phyloP scores from a whole-genome alignment of 2,329 filamentous ascomycete species.

The Gnomoniopsis smithogilvyi region DNA sequence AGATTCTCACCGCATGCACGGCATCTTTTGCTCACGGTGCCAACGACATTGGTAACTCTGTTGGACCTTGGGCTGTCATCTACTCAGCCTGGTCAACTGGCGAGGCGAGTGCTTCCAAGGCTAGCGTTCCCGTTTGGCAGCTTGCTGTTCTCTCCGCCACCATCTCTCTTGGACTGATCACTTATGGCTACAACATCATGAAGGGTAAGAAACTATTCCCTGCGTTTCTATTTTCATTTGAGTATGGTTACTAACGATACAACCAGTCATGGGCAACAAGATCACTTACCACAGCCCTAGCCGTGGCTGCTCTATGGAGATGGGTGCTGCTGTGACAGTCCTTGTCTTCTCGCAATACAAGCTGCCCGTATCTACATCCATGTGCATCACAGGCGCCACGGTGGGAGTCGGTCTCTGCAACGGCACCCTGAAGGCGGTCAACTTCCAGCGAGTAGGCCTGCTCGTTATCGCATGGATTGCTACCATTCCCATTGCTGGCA shows the following conservation, averaged over 20 bases:
- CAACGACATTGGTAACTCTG: conserved; percentile 73
- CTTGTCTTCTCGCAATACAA: conserved; percentile 73
- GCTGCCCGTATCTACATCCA: conserved; percentile 72
- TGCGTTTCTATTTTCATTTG: background rate
- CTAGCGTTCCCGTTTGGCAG: conserved; percentile 71
- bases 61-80: conserved; percentile 67
- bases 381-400: conserved; percentile 79
- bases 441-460: conserved; percentile 70
- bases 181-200: conserved; percentile 84
- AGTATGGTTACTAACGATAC: conserved; percentile 9
- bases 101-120: conserved; percentile 56
- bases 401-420: conserved; percentile 78
- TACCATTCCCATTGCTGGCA: conserved; percentile 62
- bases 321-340: conserved; percentile 75
- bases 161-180: conserved; percentile 66
- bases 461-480: conserved; percentile 65
- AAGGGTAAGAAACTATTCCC: conserved; percentile 50
- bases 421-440: conserved; percentile 67
- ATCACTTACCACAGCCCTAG: conserved; percentile 65
- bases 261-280: conserved; percentile 73
- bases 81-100: conserved; percentile 67
- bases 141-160: conserved; percentile 64
- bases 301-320: conserved; percentile 68
- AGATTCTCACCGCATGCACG: conserved; percentile 66
- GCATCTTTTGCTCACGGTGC: conserved; percentile 74